These are phyloP conservation scores for carrot (Daucus carota) DNA, from an alignment of 129 eudicot genomes.

Conservation along the genomic window DH1_v3.0 NC_030389.2:10726001-10726500, in stretches of 20 bases:
- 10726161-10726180: background rate
- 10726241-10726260: background rate
- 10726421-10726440: constrained; percentile 72
- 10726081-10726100: background rate
- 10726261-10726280: background rate
- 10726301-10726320: constrained; percentile 75
- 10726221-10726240: background rate
- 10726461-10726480: constrained; percentile 30
- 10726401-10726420: constrained; percentile 55
- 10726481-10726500: background rate
- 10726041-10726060: background rate
- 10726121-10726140: constrained; percentile 39
- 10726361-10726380: constrained; percentile 73
- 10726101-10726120: background rate
- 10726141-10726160: constrained; percentile 55
- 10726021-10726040: background rate
- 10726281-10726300: constrained; percentile 73
- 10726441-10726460: constrained; percentile 69
- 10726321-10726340: constrained; percentile 76
- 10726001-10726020: background rate
- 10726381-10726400: constrained; percentile 64
- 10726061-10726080: background rate
- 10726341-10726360: constrained; percentile 65
- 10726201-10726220: background rate
- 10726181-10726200: background rate